phyloP scores from a whole-genome alignment of 2,329 filamentous ascomycete genomes.

The Juglanconis sp. region DNA sequence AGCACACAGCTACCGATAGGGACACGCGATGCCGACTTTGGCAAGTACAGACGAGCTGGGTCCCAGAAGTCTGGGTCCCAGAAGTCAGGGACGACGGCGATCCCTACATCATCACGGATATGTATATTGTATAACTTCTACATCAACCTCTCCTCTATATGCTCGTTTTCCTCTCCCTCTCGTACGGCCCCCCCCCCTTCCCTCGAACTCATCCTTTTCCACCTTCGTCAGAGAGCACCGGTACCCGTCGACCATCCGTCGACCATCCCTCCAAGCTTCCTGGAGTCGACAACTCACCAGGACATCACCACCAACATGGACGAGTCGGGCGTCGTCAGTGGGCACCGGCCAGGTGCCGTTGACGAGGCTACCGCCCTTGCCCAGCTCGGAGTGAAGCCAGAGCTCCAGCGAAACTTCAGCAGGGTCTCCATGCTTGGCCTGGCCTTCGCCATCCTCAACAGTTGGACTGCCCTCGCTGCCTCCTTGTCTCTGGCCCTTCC shows the following conservation, averaged over 20 bases:
- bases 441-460: constrained; percentile 48
- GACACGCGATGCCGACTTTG: constrained; percentile 5
- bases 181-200: background rate
- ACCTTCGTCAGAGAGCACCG: background rate
- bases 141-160: background rate
- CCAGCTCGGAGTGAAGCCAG: constrained; percentile 45
- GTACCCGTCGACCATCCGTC: background rate
- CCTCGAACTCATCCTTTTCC: background rate
- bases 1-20: background rate
- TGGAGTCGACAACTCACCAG: background rate
- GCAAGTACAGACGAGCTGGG: constrained; percentile 18
- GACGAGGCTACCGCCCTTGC: constrained; percentile 39
- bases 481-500: constrained; percentile 54
- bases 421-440: constrained; percentile 46
- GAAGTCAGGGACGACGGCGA: constrained; percentile 1
- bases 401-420: constrained; percentile 49
- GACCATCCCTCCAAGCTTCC: background rate
- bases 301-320: constrained; percentile 4
- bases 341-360: constrained; percentile 1
- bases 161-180: background rate
- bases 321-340: background rate
- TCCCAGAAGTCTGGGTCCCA: background rate
- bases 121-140: background rate
- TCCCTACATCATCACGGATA: constrained; percentile 14
- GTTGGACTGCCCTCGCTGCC: constrained; percentile 47